Percentiles rank a stretch among this genome's conserved stretches.
These are phyloP conservation scores for Trypanosomatidae sp. DNA, from an alignment of 208 protist genomes.

Conservation along the genomic window DNA sequence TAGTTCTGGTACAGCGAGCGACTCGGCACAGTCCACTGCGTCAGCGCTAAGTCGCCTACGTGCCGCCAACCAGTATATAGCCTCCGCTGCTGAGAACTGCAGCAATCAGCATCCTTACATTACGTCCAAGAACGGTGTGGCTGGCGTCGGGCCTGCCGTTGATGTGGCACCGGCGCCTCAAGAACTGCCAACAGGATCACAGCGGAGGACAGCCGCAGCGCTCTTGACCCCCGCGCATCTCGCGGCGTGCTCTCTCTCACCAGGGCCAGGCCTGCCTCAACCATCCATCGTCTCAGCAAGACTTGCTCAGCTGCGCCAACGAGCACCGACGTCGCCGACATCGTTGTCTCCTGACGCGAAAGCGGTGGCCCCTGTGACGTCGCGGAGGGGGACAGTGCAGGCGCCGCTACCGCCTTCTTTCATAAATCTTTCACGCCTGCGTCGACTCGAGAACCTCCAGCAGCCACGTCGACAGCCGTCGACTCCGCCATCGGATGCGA, in stretches of 20 bases:
- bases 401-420: neutral
- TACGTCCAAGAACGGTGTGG: neutral
- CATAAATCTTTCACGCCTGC: neutral
- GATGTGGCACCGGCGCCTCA: neutral
- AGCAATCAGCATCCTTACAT: neutral
- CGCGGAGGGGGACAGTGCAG: neutral
- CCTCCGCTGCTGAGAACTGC: neutral
- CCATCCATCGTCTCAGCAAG: neutral
- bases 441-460: neutral
- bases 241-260: neutral
- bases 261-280: neutral
- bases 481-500: neutral
- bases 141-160: neutral
- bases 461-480: neutral
- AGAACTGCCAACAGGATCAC: neutral
- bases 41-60: constrained; percentile 7
- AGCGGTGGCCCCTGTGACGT: neutral
- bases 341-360: neutral
- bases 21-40: neutral
- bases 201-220: neutral
- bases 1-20: neutral
- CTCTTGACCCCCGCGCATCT: neutral
- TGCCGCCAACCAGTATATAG: too few species aligned
- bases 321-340: neutral
- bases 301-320: constrained; percentile 14